phyloP scores from a whole-genome alignment of 768 basidiomycete genomes.

The Tulasnella sp. region DNA sequence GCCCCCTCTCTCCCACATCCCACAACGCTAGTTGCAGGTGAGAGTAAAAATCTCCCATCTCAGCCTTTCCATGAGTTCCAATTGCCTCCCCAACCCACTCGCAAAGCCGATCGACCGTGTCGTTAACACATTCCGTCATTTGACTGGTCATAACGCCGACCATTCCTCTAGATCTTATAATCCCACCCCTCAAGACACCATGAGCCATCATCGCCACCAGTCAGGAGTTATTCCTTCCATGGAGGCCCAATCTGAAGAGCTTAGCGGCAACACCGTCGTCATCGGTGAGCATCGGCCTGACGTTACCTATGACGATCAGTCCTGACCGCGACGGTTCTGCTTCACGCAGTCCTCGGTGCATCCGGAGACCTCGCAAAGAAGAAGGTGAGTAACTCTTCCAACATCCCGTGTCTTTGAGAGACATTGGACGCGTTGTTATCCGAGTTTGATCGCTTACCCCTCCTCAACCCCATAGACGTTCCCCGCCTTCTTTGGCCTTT shows the following conservation, averaged over 20 bases:
- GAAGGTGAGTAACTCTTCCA: constrained; percentile 47
- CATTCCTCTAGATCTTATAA: background rate
- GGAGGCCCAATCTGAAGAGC: constrained; percentile 55
- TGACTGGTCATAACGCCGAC: background rate
- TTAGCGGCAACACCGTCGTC: constrained; percentile 83
- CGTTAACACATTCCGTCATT: background rate
- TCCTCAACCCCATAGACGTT: constrained; percentile 50
- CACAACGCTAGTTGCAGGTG: too few relatives aligned
- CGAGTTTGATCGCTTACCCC: background rate
- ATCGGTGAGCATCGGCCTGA: constrained; percentile 45
- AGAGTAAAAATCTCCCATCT: too few relatives aligned
- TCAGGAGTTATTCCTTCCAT: constrained; percentile 86
- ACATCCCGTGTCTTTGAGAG: background rate
- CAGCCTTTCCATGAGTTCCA: too few relatives aligned
- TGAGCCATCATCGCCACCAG: constrained; percentile 21
- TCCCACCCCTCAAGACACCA: constrained; percentile 24
- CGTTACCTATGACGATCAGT: background rate
- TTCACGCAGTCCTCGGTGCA: constrained; percentile 68
- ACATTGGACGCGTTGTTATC: constrained; percentile 14
- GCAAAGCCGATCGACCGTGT: background rate
- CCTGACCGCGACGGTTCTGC: constrained; percentile 16
- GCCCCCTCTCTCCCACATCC: too few relatives aligned
- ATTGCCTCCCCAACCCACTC: background rate
- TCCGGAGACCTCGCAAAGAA: constrained; percentile 98
- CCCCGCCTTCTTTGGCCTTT: constrained; percentile 89